phyloP scores from a whole-genome alignment of 352 stramenopile genomes.

The Pythium guiyangense region DNA sequence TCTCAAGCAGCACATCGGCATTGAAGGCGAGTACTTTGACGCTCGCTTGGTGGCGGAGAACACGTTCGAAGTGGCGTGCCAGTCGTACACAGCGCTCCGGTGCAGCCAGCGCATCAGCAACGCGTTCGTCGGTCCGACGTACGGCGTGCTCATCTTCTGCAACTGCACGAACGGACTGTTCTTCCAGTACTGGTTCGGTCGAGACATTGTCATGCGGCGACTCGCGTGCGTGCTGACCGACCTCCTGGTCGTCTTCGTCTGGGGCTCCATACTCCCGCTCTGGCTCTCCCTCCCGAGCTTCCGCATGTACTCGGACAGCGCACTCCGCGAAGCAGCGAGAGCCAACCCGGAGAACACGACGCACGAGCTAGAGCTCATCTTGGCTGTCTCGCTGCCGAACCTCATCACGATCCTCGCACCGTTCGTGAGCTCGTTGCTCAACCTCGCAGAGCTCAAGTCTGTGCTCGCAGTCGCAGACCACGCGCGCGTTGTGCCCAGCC shows the following conservation, averaged over 20 bases:
- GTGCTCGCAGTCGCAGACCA: background rate
- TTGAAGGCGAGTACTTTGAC: slow-evolving; percentile 1
- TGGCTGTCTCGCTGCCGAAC: background rate
- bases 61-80: background rate
- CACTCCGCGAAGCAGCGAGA: background rate
- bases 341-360: background rate
- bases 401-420: background rate
- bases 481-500: background rate
- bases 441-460: background rate
- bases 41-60: background rate
- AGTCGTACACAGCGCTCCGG: background rate
- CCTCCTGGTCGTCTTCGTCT: slow-evolving; percentile 3
- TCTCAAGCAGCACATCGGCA: background rate
- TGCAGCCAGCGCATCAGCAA: slow-evolving; percentile 5
- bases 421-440: background rate
- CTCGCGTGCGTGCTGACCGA: slow-evolving; percentile 1
- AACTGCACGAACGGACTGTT: background rate
- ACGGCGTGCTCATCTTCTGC: slow-evolving; percentile 1
- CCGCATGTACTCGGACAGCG: background rate
- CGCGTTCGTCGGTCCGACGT: background rate
- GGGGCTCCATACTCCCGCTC: background rate
- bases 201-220: background rate
- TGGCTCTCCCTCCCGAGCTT: background rate
- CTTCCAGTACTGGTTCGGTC: slow-evolving; percentile 1
- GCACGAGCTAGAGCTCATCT: background rate